Evolutionary conservation across 225 moss, liverwort and hornwort species (phyloP).

Genomic region (Asterella californica): DNA sequence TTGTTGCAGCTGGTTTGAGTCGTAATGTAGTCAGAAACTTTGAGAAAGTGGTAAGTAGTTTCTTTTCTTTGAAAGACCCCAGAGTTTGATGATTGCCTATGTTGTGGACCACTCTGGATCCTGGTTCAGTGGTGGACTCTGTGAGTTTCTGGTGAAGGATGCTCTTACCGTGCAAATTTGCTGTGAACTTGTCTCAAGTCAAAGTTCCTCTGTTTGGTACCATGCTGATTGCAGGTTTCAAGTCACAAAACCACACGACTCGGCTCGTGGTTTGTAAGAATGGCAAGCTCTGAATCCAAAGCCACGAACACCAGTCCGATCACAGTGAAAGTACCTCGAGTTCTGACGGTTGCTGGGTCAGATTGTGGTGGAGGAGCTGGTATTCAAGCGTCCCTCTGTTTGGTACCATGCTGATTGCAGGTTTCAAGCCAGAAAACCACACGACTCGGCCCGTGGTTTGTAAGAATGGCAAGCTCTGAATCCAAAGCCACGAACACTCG

Average conservation of each 20-base stretch:
- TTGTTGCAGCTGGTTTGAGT: no score
- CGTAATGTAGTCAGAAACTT: neutral
- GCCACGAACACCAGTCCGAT: no score
- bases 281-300: no score
- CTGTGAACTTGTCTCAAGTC: no score
- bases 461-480: slow-evolving; percentile 13
- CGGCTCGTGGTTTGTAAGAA: no score
- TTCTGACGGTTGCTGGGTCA: slow-evolving; percentile 78
- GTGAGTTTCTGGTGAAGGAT: no score
- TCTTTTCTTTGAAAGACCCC: neutral
- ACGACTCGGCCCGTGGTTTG: neutral
- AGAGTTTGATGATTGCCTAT: no score
- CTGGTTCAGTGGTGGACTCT: no score
- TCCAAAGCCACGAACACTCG: neutral
- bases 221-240: neutral
- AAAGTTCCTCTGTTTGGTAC: neutral
- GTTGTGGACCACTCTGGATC: no score
- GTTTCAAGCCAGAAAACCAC: neutral
- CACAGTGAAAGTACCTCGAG: slow-evolving; percentile 51
- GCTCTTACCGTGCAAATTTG: no score
- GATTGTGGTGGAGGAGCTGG: slow-evolving; percentile 35
- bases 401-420: neutral
- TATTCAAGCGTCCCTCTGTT: neutral
- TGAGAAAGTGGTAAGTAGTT: neutral
- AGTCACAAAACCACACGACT: no score